Base-by-base conservation (phyloP, 176 grass and related monocot species). In the Chrysopogon serrulatus region DNA sequence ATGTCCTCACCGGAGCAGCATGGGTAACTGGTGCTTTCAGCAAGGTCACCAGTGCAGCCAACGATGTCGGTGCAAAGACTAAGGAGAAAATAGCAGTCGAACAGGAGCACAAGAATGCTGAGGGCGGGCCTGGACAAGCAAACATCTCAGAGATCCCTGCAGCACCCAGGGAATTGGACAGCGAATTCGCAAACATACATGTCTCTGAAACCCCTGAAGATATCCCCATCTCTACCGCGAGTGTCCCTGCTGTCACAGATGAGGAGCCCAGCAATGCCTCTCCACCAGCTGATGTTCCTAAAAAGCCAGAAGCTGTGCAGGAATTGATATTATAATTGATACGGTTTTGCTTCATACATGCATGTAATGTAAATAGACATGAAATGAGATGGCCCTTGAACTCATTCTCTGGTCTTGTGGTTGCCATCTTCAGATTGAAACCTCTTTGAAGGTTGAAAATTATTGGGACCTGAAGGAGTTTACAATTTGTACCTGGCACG, bases 11-110 rank as follows among this genome's bases (percentile, higher is more conserved):
- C 6, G 91, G 96, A 37, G 91, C 96, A 54, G 91, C 96, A 80
- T 98, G 93, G 93, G 96, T 95, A 65, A 76, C 96, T 7, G 85
- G 89, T 48, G 93, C 93, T 57, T 98, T 98, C 80, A 89, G 68
- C 70, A 98, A 92, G 74, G 89, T 84, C 19, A 71, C 80, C 3
- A 80, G 44, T 84, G 53, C 89, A 0, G 62, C 89, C 16, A 90
- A 74, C 2, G 85, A 90, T 54, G 89, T 84, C 0, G 80, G 89
- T 18, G 80, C 48, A 70, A 90, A 90, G 33, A 80, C 87, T 36
- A 94, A 90, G 47, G 96, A 98, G 30, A 92, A 88, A 75, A 87
- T 92, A 70, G 75, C 51, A 1, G 68, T 80, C 13, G 95, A 95
- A 83, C 71, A 83, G 75, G 91, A 88, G 60, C 68, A 72, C 15